Conservation (phyloP, 192 early-diverging fungal species). For the Cladochytrium replicatum region DNA sequence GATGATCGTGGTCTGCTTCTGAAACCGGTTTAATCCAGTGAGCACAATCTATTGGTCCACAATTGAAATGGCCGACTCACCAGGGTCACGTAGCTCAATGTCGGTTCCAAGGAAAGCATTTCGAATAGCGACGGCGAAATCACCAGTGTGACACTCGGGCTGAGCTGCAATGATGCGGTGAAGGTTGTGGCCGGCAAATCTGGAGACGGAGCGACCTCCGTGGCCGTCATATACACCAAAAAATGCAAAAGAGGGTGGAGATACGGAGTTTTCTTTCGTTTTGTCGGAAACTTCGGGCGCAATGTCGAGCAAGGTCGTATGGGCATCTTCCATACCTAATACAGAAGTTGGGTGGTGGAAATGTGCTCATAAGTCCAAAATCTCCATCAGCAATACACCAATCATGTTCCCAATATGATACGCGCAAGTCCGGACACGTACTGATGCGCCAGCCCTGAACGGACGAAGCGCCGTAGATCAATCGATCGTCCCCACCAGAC, state of each 20-base stretch:
- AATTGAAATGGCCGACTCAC: not conserved
- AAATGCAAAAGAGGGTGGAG: too few species aligned
- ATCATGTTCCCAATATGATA: too few species aligned
- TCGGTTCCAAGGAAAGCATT: constrained; percentile 76
- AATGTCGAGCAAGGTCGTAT: too few species aligned
- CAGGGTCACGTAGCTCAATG: constrained; percentile 55
- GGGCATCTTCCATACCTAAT: constrained; percentile 93
- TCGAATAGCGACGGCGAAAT: constrained; percentile 70
- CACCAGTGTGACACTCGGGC: constrained; percentile 50
- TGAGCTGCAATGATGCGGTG: constrained; percentile 61
- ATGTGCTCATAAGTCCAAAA: too few species aligned
- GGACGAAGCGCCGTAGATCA: constrained; percentile 73
- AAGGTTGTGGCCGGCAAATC: constrained; percentile 67
- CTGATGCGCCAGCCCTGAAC: constrained; percentile 98
- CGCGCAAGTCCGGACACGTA: too few species aligned
- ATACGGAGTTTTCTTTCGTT: too few species aligned
- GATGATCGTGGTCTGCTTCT: constrained; percentile 66
- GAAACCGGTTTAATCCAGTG: too few species aligned
- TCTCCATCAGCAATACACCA: too few species aligned
- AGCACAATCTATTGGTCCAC: too few species aligned
- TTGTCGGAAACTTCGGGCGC: too few species aligned
- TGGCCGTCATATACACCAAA: constrained; percentile 98
- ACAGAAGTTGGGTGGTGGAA: too few species aligned
- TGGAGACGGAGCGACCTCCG: constrained; percentile 74
- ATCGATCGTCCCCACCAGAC: constrained; percentile 58